Conservation (phyloP, 176 grass and related monocot genomes). For the Puya raimondii region DNA sequence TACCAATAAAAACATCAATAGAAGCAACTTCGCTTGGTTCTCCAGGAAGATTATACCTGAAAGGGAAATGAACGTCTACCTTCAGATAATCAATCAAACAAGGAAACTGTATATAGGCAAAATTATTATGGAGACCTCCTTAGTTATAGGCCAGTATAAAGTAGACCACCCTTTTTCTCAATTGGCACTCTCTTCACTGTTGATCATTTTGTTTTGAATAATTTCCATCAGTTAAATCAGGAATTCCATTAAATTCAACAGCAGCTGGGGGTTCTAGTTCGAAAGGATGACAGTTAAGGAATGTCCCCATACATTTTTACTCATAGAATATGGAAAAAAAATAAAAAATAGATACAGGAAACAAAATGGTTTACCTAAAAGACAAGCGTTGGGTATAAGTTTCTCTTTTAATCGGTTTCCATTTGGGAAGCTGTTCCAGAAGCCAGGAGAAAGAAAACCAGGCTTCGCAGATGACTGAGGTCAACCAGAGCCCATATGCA, state of each 20-base stretch:
- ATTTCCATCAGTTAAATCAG: too few species aligned
- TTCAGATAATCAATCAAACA: background rate
- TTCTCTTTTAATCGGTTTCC: conserved; percentile 32
- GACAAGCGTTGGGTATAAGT: conserved; percentile 24
- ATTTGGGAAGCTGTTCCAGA: conserved; percentile 28
- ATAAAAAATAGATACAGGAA: background rate
- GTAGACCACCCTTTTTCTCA: too few species aligned
- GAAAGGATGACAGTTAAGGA: too few species aligned
- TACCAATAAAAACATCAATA: conserved; percentile 43
- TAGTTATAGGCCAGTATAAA: too few species aligned
- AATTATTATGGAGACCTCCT: background rate
- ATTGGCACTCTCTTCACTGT: too few species aligned
- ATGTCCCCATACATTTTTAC: too few species aligned
- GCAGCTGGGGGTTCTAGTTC: too few species aligned
- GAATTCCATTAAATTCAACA: too few species aligned
- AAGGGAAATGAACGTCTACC: background rate
- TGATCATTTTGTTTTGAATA: too few species aligned
- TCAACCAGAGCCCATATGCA: conserved; percentile 31
- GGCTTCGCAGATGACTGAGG: conserved; percentile 38
- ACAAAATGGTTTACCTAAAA: conserved; percentile 7
- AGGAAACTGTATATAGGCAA: background rate
- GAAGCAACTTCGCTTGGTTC: background rate
- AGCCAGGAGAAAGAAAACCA: conserved; percentile 41
- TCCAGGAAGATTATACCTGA: conserved; percentile 9
- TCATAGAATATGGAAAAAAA: background rate